Evolutionary conservation across 345 rosid genomes (phyloP).

Genomic region (Hirschfeldia incana): DNA sequence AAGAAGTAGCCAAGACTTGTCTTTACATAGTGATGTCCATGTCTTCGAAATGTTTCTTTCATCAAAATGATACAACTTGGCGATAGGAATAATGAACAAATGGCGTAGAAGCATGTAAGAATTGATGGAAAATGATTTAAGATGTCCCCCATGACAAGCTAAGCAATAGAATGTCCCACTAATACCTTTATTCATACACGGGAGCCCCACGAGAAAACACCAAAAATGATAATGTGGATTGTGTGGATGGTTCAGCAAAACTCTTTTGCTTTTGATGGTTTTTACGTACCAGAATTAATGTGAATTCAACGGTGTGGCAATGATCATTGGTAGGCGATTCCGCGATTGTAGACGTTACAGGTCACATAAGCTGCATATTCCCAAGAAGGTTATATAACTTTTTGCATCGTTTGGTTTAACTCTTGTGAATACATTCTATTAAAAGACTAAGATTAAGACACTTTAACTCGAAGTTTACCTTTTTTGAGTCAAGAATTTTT

Average conservation of each 20-base stretch:
- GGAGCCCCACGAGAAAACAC: constrained; percentile 14
- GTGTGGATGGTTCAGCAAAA: background rate
- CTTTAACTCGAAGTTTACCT: background rate
- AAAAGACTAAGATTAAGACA: background rate
- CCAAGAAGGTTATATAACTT: background rate
- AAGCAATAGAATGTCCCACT: constrained; percentile 36
- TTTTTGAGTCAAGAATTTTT: background rate
- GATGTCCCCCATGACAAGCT: constrained; percentile 43
- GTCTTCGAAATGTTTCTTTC: background rate
- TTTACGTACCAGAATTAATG: background rate
- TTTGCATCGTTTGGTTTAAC: background rate
- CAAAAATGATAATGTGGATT: background rate
- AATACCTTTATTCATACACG: constrained; percentile 19
- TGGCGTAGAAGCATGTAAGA: constrained; percentile 36
- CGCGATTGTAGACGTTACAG: constrained; percentile 2
- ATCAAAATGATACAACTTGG: constrained; percentile 14
- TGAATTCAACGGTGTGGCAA: background rate
- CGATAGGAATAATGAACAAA: constrained; percentile 1
- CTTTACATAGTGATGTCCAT: constrained; percentile 10
- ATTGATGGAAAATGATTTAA: constrained; percentile 36
- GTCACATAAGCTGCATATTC: constrained; percentile 18
- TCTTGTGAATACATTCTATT: background rate
- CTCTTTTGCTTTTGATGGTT: constrained; percentile 2
- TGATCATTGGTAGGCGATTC: constrained; percentile 1
- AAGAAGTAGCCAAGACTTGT: constrained; percentile 6